These are phyloP conservation scores for Tulasnella calospora DNA, from an alignment of 768 basidiomycete species.

Conservation along the genomic window DNA sequence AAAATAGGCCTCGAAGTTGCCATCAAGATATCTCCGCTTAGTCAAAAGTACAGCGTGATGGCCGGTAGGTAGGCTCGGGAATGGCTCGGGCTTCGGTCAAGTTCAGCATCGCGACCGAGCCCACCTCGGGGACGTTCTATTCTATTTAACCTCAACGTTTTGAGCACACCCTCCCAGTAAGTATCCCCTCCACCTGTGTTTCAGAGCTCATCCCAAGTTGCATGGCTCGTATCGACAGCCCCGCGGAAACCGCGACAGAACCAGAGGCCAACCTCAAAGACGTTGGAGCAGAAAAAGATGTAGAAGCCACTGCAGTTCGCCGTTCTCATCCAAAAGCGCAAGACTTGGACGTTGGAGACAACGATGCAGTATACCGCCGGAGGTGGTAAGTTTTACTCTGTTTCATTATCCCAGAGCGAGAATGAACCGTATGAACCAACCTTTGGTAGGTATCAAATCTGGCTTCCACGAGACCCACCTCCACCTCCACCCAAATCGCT, in stretches of 20 bases:
- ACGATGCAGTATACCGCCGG: not conserved
- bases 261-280: not conserved
- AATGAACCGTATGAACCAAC: not conserved
- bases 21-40: not conserved
- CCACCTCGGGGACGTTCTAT: not conserved
- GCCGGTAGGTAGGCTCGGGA: not conserved
- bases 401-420: not conserved
- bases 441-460: constrained; percentile 33
- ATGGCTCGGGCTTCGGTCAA: not conserved
- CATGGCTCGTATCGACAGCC: not conserved
- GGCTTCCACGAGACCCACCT: constrained; percentile 58
- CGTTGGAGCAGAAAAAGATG: not conserved
- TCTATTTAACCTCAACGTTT: not conserved
- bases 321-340: not conserved
- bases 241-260: not conserved
- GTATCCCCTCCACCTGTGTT: not conserved
- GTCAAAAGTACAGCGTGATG: not conserved
- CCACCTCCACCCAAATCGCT: constrained; percentile 51
- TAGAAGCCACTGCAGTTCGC: not conserved
- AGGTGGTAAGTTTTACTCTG: not conserved
- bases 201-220: not conserved
- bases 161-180: not conserved
- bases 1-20: not conserved
- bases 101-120: not conserved
- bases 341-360: not conserved